Percentiles rank a stretch among this genome's conserved stretches.
These are phyloP conservation scores for Cladosporium sp. DNA, from an alignment of 2,329 filamentous ascomycete species.

Conservation along the genomic window DNA sequence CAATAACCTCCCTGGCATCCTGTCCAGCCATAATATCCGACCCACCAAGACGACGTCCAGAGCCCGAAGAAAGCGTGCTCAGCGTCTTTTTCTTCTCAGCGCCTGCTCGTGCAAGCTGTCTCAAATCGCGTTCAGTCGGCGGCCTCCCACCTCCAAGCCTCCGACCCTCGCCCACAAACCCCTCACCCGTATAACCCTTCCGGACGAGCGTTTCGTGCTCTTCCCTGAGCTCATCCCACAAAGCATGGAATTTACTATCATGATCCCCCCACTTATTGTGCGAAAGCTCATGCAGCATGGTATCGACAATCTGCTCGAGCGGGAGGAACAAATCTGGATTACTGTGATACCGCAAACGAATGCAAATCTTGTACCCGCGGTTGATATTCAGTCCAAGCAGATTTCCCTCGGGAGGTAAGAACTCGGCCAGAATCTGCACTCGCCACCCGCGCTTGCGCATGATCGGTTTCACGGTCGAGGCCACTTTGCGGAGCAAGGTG, in stretches of 20 bases:
- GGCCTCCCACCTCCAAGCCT: conserved; percentile 60
- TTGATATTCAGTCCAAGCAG: conserved; percentile 78
- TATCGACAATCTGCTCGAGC: conserved; percentile 76
- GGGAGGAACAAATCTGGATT: conserved; percentile 74
- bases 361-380: conserved; percentile 69
- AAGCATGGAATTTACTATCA: conserved; percentile 71
- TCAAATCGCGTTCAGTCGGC: conserved; percentile 66
- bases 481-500: conserved; percentile 68
- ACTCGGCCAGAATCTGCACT: conserved; percentile 75
- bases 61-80: conserved; percentile 49
- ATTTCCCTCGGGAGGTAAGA: conserved; percentile 70
- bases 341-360: conserved; percentile 71
- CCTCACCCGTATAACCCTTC: conserved; percentile 88
- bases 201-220: conserved; percentile 65
- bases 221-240: conserved; percentile 86
- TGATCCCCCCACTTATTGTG: conserved; percentile 84
- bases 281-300: conserved; percentile 89
- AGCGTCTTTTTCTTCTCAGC: conserved; percentile 60
- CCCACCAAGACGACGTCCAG: conserved; percentile 70
- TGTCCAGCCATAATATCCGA: conserved; percentile 50
- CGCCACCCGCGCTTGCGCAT: conserved; percentile 84
- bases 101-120: conserved; percentile 62
- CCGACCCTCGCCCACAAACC: conserved; percentile 72
- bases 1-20: conserved; percentile 68
- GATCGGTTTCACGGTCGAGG: conserved; percentile 87